Percentiles rank a stretch among this genome's conserved stretches.
Evolutionary conservation across 352 stramenopile species (phyloP).

Genomic region (Phytophthora chlamydospora): DNA sequence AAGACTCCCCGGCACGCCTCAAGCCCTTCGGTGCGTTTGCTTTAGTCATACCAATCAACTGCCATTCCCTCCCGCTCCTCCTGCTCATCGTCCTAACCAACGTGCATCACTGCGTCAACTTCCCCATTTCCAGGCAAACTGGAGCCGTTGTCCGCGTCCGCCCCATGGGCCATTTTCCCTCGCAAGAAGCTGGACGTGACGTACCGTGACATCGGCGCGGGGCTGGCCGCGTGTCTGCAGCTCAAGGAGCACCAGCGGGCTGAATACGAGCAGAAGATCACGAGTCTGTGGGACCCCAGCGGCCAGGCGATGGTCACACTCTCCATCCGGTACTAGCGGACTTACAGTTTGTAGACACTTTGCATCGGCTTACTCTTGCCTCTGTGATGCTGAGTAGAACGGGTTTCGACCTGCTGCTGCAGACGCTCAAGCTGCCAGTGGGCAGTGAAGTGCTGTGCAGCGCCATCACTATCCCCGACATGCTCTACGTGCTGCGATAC

Average conservation of each 20-base stretch:
- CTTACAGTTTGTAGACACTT: too few species aligned
- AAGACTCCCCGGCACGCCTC: constrained; percentile 11
- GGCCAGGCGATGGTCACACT: constrained; percentile 72
- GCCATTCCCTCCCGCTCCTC: neutral
- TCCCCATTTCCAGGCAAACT: constrained; percentile 40
- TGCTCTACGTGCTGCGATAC: constrained; percentile 80
- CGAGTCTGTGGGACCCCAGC: constrained; percentile 58
- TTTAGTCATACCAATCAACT: too few species aligned
- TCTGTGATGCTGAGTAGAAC: constrained; percentile 45
- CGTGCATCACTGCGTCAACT: neutral
- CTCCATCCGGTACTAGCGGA: constrained; percentile 59
- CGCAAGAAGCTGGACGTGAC: constrained; percentile 86
- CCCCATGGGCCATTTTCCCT: constrained; percentile 79
- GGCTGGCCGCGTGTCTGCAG: constrained; percentile 59
- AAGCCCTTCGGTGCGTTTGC: constrained; percentile 34
- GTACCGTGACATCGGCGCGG: constrained; percentile 68
- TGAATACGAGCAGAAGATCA: constrained; percentile 56
- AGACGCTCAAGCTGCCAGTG: constrained; percentile 70
- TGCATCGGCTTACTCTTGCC: neutral
- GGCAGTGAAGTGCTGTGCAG: constrained; percentile 81
- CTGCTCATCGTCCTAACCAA: neutral
- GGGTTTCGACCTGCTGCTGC: constrained; percentile 80
- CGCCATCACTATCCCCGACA: constrained; percentile 87
- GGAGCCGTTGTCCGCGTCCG: constrained; percentile 62
- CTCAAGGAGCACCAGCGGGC: constrained; percentile 63